Evolutionary conservation across 139 green algal genomes (phyloP), one percentile per base, ranked within the genome.

Genomic region (Chlorella sp.): DNA sequence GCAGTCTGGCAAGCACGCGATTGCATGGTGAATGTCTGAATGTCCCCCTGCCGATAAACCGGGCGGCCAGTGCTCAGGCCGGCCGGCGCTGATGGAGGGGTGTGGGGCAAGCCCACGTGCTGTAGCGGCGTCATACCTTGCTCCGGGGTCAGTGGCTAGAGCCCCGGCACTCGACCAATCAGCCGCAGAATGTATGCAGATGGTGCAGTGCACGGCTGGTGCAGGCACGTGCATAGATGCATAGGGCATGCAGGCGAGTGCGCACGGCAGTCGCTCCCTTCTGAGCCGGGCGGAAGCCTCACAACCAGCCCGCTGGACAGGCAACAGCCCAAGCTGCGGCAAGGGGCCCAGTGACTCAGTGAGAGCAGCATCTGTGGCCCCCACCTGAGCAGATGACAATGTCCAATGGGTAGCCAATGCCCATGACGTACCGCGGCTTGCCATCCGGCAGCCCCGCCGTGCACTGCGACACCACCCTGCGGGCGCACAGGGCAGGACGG

Each of bases 351-450:
- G 16, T 16, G n/a, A n/a, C 14, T 60, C 51, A 24, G 51, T n/a
- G 14, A 34, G n/a, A 28, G 17, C 9, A 16, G 11, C 7, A 13
- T 6, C 2, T 32, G 36, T n/a, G n/a, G n/a, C n/a, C 6, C 76
- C 28, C 28, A 70, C 79, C 79, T 30, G 88, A 94, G 90, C 97
- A 99, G 38, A 98, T 92, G 30, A 99, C 90, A 26, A 99, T 93
- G 85, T 99, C 97, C 73, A 99, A 81, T 0, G 97, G 96, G 88
- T 99, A 99, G 0, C 96, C 95, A 41, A 90, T 77, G 26, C 94
- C 95, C 96, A 98, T 98, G 6, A 99, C 96, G 81, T 99, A 99
- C 22, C 95, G 89, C 30, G 97, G 97, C 92, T 98, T 98, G 86
- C 95, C 88, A 3, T 85, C 84, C 1, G 95, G 95, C 67, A 98